Conservation (phyloP, 768 basidiomycete genomes). For the Flagelloscypha sp. region DNA sequence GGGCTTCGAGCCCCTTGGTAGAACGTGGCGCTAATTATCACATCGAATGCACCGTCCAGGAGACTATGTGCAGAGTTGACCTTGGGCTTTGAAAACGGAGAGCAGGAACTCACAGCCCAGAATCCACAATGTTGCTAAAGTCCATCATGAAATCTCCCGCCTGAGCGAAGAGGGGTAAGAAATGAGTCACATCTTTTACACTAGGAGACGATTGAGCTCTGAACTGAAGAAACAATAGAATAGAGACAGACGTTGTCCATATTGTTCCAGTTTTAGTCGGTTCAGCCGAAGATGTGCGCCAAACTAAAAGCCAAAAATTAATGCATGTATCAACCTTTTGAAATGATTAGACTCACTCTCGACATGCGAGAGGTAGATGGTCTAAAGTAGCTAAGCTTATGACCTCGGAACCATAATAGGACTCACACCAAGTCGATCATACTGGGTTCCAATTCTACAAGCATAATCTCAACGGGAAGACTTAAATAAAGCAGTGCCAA, state of each 20-base stretch:
- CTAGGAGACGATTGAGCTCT: constrained; percentile 12
- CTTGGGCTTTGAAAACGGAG: not conserved
- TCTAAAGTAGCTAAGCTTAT: constrained; percentile 16
- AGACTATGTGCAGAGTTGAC: constrained; percentile 10
- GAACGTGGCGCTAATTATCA: constrained; percentile 48
- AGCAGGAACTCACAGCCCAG: constrained; percentile 29
- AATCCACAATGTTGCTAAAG: constrained; percentile 46
- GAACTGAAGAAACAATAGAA: constrained; percentile 10
- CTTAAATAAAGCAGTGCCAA: no score
- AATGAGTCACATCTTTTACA: constrained; percentile 55
- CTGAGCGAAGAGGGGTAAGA: constrained; percentile 45
- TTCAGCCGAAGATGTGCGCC: constrained; percentile 61
- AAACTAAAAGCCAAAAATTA: constrained; percentile 29
- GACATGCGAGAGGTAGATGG: constrained; percentile 46
- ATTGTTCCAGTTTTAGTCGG: constrained; percentile 51
- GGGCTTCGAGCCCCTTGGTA: constrained; percentile 42
- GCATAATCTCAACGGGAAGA: no score
- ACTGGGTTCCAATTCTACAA: constrained; percentile 43
- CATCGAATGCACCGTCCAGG: constrained; percentile 24
- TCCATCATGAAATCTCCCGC: constrained; percentile 50
- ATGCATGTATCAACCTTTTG: constrained; percentile 1
- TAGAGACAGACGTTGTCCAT: constrained; percentile 41
- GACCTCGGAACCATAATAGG: constrained; percentile 4
- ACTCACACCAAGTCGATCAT: constrained; percentile 41
- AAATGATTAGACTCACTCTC: constrained; percentile 35